Conservation (phyloP, 441 rosid genomes). For the Pelargonium australe region DNA sequence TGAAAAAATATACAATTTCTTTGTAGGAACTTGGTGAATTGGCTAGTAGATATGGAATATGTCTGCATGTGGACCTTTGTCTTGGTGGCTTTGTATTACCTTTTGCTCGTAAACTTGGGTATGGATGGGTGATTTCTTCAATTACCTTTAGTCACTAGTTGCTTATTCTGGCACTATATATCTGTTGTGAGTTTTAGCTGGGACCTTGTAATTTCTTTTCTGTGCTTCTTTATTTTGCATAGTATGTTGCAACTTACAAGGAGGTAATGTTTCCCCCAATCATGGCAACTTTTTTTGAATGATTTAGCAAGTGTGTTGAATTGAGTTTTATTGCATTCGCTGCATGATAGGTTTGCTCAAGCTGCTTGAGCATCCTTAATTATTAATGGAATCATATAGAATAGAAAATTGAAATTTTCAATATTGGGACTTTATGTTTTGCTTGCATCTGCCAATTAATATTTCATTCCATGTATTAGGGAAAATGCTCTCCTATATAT, state of each 20-base stretch:
- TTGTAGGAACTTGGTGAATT: conserved; percentile 83
- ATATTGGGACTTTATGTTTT: not conserved
- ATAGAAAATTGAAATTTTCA: not conserved
- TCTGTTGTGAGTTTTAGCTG: conserved; percentile 5
- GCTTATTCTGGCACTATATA: not conserved
- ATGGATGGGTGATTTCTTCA: conserved; percentile 22
- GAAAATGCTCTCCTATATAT: not conserved
- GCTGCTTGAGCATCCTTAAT: not conserved
- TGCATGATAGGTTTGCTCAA: not conserved
- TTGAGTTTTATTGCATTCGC: not conserved
- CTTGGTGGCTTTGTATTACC: conserved; percentile 99
- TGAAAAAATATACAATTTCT: conserved; percentile 11
- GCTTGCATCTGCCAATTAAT: not conserved
- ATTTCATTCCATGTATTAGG: not conserved
- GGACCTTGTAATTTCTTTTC: not conserved
- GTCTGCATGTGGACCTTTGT: conserved; percentile 96
- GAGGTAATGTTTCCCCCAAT: not conserved
- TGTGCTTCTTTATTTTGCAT: not conserved
- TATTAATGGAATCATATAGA: not conserved
- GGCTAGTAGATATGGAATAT: conserved; percentile 65
- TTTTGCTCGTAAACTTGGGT: conserved; percentile 90
- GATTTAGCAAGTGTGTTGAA: not conserved
- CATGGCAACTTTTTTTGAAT: not conserved
- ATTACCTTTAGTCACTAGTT: not conserved
- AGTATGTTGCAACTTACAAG: not conserved